Conservation (phyloP, 139 green algal genomes). For the Chlamydomonas incerta region DNA sequence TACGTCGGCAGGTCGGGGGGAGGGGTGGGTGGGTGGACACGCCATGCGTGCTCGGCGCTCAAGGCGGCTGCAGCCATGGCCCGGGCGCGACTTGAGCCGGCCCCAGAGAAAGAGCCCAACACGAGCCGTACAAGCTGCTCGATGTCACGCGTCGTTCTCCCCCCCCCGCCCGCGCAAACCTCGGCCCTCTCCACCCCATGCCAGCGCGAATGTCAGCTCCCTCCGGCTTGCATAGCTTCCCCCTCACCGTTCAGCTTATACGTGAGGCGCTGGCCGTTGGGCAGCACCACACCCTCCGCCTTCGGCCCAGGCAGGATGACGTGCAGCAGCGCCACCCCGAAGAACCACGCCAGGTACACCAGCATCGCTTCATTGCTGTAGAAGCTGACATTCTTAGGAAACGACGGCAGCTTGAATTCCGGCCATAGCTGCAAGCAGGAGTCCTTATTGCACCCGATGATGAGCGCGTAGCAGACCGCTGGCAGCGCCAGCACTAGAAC, state of each 20-base stretch:
- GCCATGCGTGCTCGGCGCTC: no score
- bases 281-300: slow-evolving; percentile 70
- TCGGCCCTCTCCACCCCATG: no score
- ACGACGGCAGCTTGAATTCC: slow-evolving; percentile 2
- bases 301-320: slow-evolving; percentile 79
- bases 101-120: no score
- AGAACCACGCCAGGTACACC: slow-evolving; percentile 76
- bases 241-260: slow-evolving; percentile 91
- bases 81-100: no score
- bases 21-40: no score
- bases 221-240: no score
- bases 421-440: slow-evolving; percentile 62
- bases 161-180: no score
- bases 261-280: slow-evolving; percentile 66
- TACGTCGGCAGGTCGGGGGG: no score
- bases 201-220: no score
- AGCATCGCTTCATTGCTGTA: slow-evolving; percentile 69
- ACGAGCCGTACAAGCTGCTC: no score
- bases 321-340: slow-evolving; percentile 77
- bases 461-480: slow-evolving; percentile 58
- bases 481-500: slow-evolving; percentile 57
- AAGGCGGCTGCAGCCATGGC: no score
- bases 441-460: slow-evolving; percentile 56
- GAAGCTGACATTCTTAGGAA: slow-evolving; percentile 17
- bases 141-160: no score